These are phyloP conservation scores for Lodderomyces orthopsilosis DNA, from an alignment of 1,139 yeast species.

Conservation along the genomic window DNA sequence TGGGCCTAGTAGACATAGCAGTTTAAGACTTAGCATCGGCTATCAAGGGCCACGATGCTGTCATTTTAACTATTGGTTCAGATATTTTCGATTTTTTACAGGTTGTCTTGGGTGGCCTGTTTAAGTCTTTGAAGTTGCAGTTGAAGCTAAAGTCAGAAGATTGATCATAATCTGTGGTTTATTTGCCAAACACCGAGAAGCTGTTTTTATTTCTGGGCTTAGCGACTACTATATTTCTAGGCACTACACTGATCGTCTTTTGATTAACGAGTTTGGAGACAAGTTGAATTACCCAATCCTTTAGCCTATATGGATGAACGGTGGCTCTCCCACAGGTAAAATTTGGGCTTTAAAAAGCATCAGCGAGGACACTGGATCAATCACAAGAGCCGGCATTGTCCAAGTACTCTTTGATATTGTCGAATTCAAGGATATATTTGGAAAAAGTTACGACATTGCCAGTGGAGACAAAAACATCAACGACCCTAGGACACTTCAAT, in stretches of 20 bases:
- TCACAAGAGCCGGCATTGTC: constrained; percentile 34
- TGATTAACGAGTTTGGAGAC: constrained; percentile 30
- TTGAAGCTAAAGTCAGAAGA: constrained; percentile 41
- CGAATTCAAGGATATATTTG: constrained; percentile 22
- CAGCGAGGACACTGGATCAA: constrained; percentile 16
- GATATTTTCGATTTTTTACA: constrained; percentile 46
- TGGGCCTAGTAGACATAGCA: constrained; percentile 36
- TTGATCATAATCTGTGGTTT: constrained; percentile 57
- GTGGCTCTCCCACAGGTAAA: constrained; percentile 39
- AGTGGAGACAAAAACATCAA: constrained; percentile 18
- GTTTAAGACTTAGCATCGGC: constrained; percentile 33
- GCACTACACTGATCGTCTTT: constrained; percentile 53
- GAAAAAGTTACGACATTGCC: constrained; percentile 26
- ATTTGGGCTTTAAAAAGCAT: constrained; percentile 19
- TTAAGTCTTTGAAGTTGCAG: constrained; percentile 56
- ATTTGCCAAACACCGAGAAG: constrained; percentile 50
- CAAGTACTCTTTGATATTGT: constrained; percentile 22
- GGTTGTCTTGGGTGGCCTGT: constrained; percentile 64
- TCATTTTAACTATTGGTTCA: constrained; percentile 66
- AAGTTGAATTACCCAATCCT: constrained; percentile 51
- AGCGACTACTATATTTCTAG: constrained; percentile 51
- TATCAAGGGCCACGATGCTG: constrained; percentile 51
- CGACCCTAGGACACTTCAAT: constrained; percentile 7
- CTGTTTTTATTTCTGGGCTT: constrained; percentile 26
- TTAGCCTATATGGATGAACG: constrained; percentile 45